Evolutionary conservation across 352 stramenopile species (phyloP), one percentile per base, ranked within the genome.

Genomic region (Thraustochytrium sp.): DNA sequence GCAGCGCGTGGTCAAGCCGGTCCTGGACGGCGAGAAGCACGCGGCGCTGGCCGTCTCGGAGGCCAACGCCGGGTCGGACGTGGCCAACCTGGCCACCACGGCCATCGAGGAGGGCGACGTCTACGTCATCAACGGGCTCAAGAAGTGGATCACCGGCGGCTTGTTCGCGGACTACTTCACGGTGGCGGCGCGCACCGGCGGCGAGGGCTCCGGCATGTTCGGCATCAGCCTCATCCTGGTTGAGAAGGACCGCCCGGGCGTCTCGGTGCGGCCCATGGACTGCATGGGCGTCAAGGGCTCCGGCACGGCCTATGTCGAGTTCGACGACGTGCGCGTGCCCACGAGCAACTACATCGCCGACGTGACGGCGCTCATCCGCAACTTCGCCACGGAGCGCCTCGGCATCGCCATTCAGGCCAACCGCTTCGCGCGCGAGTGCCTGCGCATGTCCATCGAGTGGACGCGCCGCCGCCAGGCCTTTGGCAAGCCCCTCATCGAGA

Each of bases 131-230:
- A 82, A 74, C 37, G 74, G 74, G 0, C 62, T 82, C 8, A 82
- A 82, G 29, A 82, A 82, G 59, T 82, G 74, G 74, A 82, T 82
- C 62, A 82, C 74, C 42, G 37, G 74, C 49, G 74, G 74, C 53
- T n/a, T 82, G 51, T 82, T 82, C 3, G 74, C 74, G 23, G 74
- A 82, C 62, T 82, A 82, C 56, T 82, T 80, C 29, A 82, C 74
- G 18, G 74, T 82, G 9, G 74, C 74, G 9, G 74, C 74, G 29
- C 53, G 74, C 37, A 82, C 74, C 34, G 74, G 74, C 38, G 74
- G 62, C 26, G 59, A 82, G 36, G 59, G 59, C 1, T 72, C 59
- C 36, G 74, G 74, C 3, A 82, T 82, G 74, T 80, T 82, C 3
- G 74, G 74, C 38, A 82, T 82, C 62, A 80, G 62, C 34, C 74